Evolutionary conservation across 306 rosid genomes (phyloP), one percentile per base, ranked within the genome.

Genomic region (Abrus pulchellus): DNA sequence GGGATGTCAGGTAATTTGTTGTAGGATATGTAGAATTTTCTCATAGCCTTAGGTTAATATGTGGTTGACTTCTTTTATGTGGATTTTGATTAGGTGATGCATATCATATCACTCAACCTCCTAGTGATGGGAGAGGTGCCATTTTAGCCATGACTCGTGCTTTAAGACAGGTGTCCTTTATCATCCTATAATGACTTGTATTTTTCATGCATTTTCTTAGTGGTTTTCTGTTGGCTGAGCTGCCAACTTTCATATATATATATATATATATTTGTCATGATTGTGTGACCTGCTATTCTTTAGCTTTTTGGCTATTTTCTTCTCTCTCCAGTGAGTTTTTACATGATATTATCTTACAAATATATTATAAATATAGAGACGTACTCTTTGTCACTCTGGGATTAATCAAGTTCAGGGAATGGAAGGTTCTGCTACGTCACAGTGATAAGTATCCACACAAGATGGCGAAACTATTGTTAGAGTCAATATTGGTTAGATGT

Each of bases 71-170:
- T 78, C 38, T 83, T 76, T 84, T 44, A 34, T 57, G 69, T 32
- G 72, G 65, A 70, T 80, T 68, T 50, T 71, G 41, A 79, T 50
- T 53, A 94, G 97, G 99, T 59, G 99, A 94, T 82, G 99, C 99
- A 57, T 72, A 90, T 80, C 99, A 95, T 82, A 95, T 95, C 75
- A 95, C 98, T 80, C 97, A 95, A 84, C 99, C 98, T 1, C 97
- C 90, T 79, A 72, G 41, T 82, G 89, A 92, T 68, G 99, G 99
- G 87, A 90, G 95, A 86, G 98, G 97, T 67, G 98, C 97, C 76
- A 88, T 91, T 89, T 84, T 95, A 77, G 97, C 99, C 79, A 93
- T 95, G 98, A 89, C 85, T 45, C 82, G 86, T 82, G 98, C 99
- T 78, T 68, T 93, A 68, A 89, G 79, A 87, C 99, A 90, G 99